Evolutionary conservation across 371 early-diverging fungal species (phyloP).

Genomic region (Apophysomyces elegans): DNA sequence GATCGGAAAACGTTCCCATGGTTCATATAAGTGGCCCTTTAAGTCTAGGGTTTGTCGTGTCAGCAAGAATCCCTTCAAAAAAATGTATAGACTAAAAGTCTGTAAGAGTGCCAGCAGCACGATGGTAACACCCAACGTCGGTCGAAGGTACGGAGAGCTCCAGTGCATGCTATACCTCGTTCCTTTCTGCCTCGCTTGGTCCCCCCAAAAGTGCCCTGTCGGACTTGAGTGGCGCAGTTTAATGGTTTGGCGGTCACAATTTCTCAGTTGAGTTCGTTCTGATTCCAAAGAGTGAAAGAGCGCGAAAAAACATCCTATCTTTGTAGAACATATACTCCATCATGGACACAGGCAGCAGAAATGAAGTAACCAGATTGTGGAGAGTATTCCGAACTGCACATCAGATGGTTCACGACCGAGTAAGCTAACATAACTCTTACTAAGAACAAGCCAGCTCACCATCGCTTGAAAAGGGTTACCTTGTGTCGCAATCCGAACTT

Average conservation of each 20-base stretch:
- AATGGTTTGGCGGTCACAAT: conserved; percentile 7
- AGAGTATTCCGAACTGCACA: conserved; percentile 88
- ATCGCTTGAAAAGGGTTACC: conserved; percentile 70
- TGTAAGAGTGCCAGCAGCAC: conserved; percentile 25
- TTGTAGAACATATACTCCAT: conserved; percentile 14
- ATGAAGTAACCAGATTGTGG: conserved; percentile 77
- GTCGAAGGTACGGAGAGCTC: background rate
- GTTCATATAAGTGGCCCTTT: conserved; percentile 35
- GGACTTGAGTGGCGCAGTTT: conserved; percentile 13
- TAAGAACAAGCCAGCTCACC: background rate
- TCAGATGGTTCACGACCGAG: conserved; percentile 88
- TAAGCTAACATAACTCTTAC: conserved; percentile 23
- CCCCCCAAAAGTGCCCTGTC: background rate
- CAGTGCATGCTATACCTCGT: background rate
- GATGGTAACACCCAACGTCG: conserved; percentile 19
- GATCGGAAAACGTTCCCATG: conserved; percentile 48
- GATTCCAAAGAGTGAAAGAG: too few species aligned
- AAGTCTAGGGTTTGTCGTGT: conserved; percentile 74
- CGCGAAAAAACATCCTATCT: background rate
- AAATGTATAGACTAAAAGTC: conserved; percentile 65
- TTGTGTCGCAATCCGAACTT: conserved; percentile 80
- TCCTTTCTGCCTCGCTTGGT: background rate
- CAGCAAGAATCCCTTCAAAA: conserved; percentile 84
- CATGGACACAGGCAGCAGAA: conserved; percentile 62
- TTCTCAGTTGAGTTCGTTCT: background rate